Base-by-base conservation (phyloP, 768 basidiomycete genomes). In the Mycena alexandri region DNA sequence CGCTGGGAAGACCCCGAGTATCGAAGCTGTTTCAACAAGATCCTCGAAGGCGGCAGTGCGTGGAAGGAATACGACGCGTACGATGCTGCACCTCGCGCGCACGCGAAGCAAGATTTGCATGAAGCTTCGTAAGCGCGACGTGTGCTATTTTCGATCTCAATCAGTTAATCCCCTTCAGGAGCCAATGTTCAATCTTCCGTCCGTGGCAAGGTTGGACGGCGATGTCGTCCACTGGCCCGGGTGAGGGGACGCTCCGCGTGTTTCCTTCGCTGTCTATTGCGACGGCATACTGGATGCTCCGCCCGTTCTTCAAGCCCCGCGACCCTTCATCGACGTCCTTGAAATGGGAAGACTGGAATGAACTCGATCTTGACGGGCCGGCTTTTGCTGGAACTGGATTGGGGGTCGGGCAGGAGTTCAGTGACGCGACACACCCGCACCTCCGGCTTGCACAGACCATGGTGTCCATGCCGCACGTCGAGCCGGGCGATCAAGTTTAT, bases 401-500 rank as follows among this genome's bases (percentile, higher is more conserved):
- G 7, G 86, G 87, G 0, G 84, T 83, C 61, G 81, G 84, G 0
- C 88, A 88, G 61, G 89, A 90, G 71, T 75, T 89, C 41, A 87
- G 81, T 44, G 81, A 84, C 29, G 73, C 61, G 42, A 87, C 87
- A 0, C 90, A 92, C 69, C 91, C 91, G 0, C 90, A 92, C 76
- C 73, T 92, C n/a, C 74, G 78, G 61, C 79, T 92, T 22, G 80
- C 75, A 5, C 73, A 80, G 69, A 88, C 85, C 0, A 90, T 91
- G 89, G 78, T 85, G 11, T 83, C 85, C 12, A 79, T 90, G 46
- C 89, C 90, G 0, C 77, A 63, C n/a, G 88, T 92, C 2, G 78
- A 86, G 50, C 89, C 90, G 2, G 90, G 90, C 0, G 87, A 91
- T 75, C 87, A 90, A 71, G 88, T 89, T 19, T 86, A 87, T 59